A percentile compares a stretch with the other conserved stretches of the same genome.
Conservation (phyloP, 2,329 filamentous ascomycete species). For the Pseudocercospora vitis region DNA sequence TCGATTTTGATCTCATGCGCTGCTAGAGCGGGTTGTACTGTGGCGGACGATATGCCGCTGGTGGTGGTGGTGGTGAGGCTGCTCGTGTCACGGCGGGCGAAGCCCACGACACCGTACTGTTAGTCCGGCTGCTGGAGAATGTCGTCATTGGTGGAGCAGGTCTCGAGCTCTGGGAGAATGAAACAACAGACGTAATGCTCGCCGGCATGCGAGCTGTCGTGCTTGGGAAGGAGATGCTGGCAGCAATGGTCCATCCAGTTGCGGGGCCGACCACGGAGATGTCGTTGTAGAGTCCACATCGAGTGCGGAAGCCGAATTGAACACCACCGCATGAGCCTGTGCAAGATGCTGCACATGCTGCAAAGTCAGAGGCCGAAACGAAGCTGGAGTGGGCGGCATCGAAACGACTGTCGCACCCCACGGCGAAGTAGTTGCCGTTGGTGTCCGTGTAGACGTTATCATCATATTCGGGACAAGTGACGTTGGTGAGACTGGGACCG, state of each 20-base stretch:
- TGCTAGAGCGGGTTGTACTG: constrained; percentile 2
- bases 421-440: constrained; percentile 20
- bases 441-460: constrained; percentile 21
- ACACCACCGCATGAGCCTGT: constrained; percentile 26
- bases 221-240: constrained; percentile 17
- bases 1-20: neutral
- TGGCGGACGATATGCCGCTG: neutral
- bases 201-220: constrained; percentile 6
- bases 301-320: constrained; percentile 24
- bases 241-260: constrained; percentile 25
- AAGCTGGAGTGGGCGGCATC: constrained; percentile 24
- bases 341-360: constrained; percentile 23
- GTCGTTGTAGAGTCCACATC: constrained; percentile 27
- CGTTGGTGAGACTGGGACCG: constrained; percentile 12
- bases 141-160: neutral
- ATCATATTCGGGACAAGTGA: constrained; percentile 22
- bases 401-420: constrained; percentile 25
- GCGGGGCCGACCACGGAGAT: constrained; percentile 23
- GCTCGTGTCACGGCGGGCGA: constrained; percentile 7
- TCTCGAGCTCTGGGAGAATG: neutral
- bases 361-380: constrained; percentile 23
- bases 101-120: constrained; percentile 8
- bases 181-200: constrained; percentile 8
- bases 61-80: neutral
- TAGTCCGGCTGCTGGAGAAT: constrained; percentile 4